Evolutionary conservation across 192 early-diverging fungal species (phyloP).

Genomic region (Coemansia asiatica): DNA sequence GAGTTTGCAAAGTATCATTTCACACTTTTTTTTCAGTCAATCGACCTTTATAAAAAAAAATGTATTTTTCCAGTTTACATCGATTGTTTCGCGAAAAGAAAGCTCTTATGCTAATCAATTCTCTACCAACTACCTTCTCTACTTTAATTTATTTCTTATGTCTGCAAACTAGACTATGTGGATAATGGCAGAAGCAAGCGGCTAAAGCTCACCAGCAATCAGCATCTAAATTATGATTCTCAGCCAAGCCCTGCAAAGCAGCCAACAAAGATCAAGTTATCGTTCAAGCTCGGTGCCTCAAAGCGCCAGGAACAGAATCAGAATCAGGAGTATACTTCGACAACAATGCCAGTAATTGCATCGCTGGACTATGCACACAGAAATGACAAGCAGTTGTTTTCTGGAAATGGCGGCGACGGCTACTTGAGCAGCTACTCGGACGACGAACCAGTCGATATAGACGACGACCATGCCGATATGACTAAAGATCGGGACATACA

Average conservation of each 20-base stretch:
- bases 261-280: conserved; percentile 40
- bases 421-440: not conserved
- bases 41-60: too few relatives aligned
- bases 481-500: not conserved
- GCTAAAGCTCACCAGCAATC: too few relatives aligned
- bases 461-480: conserved; percentile 6
- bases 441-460: conserved; percentile 28
- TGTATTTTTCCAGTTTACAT: too few relatives aligned
- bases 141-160: too few relatives aligned
- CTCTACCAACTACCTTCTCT: too few relatives aligned
- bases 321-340: not conserved
- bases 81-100: too few relatives aligned
- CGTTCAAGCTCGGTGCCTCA: conserved; percentile 40
- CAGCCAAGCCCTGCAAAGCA: conserved; percentile 8
- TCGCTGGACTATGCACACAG: not conserved
- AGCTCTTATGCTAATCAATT: too few relatives aligned
- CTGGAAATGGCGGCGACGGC: conserved; percentile 10
- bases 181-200: too few relatives aligned
- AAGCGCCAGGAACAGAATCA: conserved; percentile 8
- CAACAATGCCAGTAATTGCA: not conserved
- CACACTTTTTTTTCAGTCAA: too few relatives aligned
- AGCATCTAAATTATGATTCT: not conserved
- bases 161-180: too few relatives aligned
- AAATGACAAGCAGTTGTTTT: not conserved
- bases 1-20: too few relatives aligned